Evolutionary conservation across 768 basidiomycete genomes (phyloP).

Genomic region (Lactifluus pinguis): DNA sequence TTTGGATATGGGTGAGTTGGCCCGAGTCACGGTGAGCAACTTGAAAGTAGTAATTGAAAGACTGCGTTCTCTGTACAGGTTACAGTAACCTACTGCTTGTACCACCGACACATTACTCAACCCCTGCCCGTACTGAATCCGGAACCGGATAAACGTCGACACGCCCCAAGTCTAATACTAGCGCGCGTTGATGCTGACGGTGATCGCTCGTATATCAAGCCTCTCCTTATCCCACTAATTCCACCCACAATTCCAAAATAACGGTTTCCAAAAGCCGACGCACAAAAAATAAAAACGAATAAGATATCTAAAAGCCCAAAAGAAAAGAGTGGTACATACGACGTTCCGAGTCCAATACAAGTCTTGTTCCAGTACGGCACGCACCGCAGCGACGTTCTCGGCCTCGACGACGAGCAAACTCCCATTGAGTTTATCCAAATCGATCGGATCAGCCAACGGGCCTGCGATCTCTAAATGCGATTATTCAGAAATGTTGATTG

Average conservation of each 20-base stretch:
- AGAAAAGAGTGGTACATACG: constrained; percentile 26
- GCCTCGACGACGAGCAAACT: constrained; percentile 49
- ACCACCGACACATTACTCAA: too few relatives aligned
- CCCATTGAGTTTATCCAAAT: constrained; percentile 44
- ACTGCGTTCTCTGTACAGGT: too few relatives aligned
- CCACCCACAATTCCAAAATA: background rate
- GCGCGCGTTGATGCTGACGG: background rate
- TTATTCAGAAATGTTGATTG: constrained; percentile 14
- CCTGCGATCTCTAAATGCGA: background rate
- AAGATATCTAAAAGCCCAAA: background rate
- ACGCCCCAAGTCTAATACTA: background rate
- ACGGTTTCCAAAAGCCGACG: too few relatives aligned
- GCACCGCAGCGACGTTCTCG: constrained; percentile 38
- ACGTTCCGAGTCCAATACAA: constrained; percentile 35
- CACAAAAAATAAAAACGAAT: background rate
- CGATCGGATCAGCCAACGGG: background rate
- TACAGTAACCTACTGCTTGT: too few relatives aligned
- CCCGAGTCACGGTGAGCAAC: too few relatives aligned
- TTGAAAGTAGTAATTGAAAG: too few relatives aligned
- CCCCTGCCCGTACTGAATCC: background rate
- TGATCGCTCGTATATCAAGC: constrained; percentile 30
- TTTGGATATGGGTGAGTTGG: too few relatives aligned
- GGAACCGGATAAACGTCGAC: background rate
- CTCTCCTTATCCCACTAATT: constrained; percentile 50
- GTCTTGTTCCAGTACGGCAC: constrained; percentile 33